Evolutionary conservation across 139 green algal genomes (phyloP).

Genomic region (Volvox africanus): DNA sequence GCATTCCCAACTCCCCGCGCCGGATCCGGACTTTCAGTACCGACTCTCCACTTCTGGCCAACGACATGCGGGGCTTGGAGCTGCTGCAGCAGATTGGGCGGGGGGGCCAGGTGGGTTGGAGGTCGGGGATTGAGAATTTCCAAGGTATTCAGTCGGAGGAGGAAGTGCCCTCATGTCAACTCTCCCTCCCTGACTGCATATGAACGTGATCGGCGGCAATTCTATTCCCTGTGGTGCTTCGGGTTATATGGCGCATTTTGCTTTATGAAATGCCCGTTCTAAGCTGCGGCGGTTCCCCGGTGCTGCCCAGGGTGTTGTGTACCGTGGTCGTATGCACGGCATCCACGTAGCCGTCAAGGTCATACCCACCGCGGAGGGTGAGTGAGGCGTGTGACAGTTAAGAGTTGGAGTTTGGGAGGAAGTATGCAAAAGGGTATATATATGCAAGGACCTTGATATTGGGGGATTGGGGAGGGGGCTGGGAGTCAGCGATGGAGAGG

Average conservation of each 20-base stretch:
- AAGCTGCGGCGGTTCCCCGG: too few species aligned
- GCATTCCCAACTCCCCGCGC: too few species aligned
- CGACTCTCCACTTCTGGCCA: conserved; percentile 13
- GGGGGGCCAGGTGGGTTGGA: conserved; percentile 6
- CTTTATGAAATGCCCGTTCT: too few species aligned
- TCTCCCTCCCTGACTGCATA: too few species aligned
- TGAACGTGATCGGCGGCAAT: too few species aligned
- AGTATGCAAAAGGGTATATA: too few species aligned
- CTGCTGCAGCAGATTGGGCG: conserved; percentile 31
- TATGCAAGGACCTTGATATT: too few species aligned
- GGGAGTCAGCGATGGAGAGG: neutral
- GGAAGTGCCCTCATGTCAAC: too few species aligned
- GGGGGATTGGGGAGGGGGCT: neutral
- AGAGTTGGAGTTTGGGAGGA: neutral
- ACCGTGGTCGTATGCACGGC: conserved; percentile 34
- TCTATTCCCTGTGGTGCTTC: too few species aligned
- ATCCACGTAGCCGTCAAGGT: conserved; percentile 36
- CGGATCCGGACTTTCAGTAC: conserved; percentile 8
- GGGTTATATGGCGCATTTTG: too few species aligned
- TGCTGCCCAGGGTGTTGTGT: conserved; percentile 14
- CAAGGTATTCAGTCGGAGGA: too few species aligned
- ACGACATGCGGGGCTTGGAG: conserved; percentile 38
- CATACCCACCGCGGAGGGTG: conserved; percentile 33
- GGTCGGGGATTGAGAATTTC: neutral
- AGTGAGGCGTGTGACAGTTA: neutral